phyloP scores from a whole-genome alignment of 768 basidiomycete species.

The Hebeloma cylindrosporum region DNA sequence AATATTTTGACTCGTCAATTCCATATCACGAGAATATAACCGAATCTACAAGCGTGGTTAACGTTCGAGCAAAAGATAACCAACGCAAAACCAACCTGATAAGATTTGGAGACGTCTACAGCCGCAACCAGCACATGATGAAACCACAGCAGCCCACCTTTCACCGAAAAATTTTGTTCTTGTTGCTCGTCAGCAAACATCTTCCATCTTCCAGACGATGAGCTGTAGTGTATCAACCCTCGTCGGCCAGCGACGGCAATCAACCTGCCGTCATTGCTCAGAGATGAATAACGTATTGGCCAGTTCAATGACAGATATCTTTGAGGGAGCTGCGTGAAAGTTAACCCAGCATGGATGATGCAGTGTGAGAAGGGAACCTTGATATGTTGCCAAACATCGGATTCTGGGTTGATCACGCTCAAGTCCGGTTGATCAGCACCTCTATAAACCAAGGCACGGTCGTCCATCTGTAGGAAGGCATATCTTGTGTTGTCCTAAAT shows the following conservation, averaged over 20 bases:
- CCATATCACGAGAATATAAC: slow-evolving; percentile 90
- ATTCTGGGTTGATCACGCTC: slow-evolving; percentile 97
- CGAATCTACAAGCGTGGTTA: slow-evolving; percentile 60
- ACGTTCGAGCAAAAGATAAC: not conserved
- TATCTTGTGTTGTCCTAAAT: slow-evolving; percentile 92
- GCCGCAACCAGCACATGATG: slow-evolving; percentile 93
- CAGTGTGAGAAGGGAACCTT: slow-evolving; percentile 50
- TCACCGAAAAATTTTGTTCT: slow-evolving; percentile 83
- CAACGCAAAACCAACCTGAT: slow-evolving; percentile 53
- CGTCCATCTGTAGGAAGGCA: slow-evolving; percentile 94
- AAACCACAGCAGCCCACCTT: slow-evolving; percentile 95
- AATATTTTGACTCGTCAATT: slow-evolving; percentile 79
- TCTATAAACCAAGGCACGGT: slow-evolving; percentile 88
- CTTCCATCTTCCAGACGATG: slow-evolving; percentile 95
- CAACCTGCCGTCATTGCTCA: slow-evolving; percentile 87
- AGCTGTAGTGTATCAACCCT: slow-evolving; percentile 92
- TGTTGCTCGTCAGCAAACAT: slow-evolving; percentile 77
- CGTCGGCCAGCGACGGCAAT: slow-evolving; percentile 90
- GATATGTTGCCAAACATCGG: slow-evolving; percentile 97
- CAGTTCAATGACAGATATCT: slow-evolving; percentile 88
- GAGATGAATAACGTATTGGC: slow-evolving; percentile 90
- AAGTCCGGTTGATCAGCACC: slow-evolving; percentile 98
- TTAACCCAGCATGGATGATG: not conserved
- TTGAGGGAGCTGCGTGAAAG: slow-evolving; percentile 68
- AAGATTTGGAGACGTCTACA: slow-evolving; percentile 76